Conservation (phyloP, 441 rosid species). For the Adansonia gregorii region DNA sequence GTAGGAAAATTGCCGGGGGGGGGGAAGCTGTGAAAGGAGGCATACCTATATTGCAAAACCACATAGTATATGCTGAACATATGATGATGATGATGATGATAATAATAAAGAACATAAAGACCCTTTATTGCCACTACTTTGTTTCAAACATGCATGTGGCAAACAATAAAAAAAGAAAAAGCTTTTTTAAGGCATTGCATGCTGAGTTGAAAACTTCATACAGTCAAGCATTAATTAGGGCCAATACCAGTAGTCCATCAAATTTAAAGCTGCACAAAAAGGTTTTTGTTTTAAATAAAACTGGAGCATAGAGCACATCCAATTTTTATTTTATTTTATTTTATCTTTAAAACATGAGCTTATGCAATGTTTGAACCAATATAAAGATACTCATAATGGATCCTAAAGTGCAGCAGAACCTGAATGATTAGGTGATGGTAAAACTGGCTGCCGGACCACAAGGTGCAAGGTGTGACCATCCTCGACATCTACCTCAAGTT, state of each 20-base stretch:
- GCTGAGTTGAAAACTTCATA: neutral
- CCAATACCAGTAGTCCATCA: neutral
- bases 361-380: neutral
- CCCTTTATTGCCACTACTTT: neutral
- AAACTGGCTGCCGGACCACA: conserved; percentile 62
- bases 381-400: neutral
- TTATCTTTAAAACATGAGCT: neutral
- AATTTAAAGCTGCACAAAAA: neutral
- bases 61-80: neutral
- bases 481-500: conserved; percentile 61
- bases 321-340: too few species aligned
- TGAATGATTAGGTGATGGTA: conserved; percentile 43
- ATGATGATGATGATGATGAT: neutral
- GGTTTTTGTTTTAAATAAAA: neutral
- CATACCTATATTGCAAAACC: neutral
- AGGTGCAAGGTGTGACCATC: conserved; percentile 72
- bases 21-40: neutral
- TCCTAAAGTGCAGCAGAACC: conserved; percentile 36
- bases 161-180: conserved; percentile 5
- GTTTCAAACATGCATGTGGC: neutral
- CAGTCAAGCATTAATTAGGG: neutral
- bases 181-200: conserved; percentile 14
- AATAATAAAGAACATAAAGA: neutral
- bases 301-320: neutral
- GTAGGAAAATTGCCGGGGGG: neutral